phyloP scores from a whole-genome alignment of 257 asterid genomes.

The Solanum neorickii region DNA sequence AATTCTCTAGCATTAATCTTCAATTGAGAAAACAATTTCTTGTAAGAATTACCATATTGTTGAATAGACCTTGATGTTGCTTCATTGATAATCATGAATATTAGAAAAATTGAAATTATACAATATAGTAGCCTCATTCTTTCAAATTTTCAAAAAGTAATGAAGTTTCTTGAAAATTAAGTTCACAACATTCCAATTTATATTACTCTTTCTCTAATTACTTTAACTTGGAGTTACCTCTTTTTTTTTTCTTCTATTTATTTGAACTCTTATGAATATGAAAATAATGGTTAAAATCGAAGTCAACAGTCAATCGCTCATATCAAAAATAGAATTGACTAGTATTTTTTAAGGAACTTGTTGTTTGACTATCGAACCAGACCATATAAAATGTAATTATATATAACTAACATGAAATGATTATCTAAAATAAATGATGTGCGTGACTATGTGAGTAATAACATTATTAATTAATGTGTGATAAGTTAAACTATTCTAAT shows the following conservation, averaged over 20 bases:
- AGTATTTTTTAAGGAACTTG: not conserved
- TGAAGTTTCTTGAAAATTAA: not conserved
- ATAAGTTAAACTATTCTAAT: too few species aligned
- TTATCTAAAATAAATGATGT: not conserved
- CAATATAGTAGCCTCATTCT: not conserved
- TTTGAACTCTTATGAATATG: not conserved
- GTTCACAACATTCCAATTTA: not conserved
- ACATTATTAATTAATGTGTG: too few species aligned
- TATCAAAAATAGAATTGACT: not conserved
- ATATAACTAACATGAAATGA: not conserved
- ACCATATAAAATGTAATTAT: not conserved
- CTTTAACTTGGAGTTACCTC: too few species aligned
- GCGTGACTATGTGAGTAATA: not conserved
- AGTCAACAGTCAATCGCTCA: not conserved
- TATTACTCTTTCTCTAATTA: not conserved
- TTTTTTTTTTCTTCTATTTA: too few species aligned
- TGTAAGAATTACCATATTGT: not conserved
- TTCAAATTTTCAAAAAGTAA: not conserved
- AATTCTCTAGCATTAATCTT: not conserved
- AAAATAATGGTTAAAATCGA: not conserved
- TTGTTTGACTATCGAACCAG: not conserved
- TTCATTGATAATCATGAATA: not conserved
- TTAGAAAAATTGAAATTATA: not conserved
- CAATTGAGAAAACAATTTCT: not conserved
- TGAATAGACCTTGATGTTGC: not conserved